phyloP scores from a whole-genome alignment of 176 grass and related monocot genomes.

The Musa itinerans region DNA sequence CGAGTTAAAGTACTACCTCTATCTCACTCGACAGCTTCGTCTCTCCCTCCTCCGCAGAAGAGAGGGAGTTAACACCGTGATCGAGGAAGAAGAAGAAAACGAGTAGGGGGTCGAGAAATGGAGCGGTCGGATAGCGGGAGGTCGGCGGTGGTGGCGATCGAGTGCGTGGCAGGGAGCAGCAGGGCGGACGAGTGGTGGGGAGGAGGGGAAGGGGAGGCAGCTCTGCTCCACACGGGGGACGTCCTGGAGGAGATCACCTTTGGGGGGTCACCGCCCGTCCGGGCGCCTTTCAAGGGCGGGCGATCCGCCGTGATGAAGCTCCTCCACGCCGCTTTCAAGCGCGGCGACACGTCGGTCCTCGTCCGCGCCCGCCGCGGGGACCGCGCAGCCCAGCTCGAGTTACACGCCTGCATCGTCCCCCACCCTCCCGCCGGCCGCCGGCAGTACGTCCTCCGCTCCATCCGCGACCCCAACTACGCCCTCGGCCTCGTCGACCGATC shows the following conservation, averaged over 20 bases:
- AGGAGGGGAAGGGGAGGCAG: neutral
- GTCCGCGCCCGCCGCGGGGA: conserved; percentile 31
- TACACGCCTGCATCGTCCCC: conserved; percentile 83
- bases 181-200: conserved; percentile 64
- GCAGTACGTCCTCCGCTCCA: conserved; percentile 70
- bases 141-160: conserved; percentile 46
- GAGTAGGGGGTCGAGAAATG: neutral
- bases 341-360: conserved; percentile 66
- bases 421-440: conserved; percentile 36
- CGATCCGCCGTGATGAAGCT: conserved; percentile 61
- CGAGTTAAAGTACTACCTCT: too few species aligned
- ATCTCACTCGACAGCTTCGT: too few species aligned
- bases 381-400: conserved; percentile 7
- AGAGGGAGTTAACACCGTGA: too few species aligned
- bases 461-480: conserved; percentile 87
- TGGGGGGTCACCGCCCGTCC: conserved; percentile 34
- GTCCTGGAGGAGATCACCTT: conserved; percentile 59
- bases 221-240: conserved; percentile 45
- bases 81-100: too few species aligned
- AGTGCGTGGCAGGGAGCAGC: conserved; percentile 60
- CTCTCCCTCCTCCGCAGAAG: too few species aligned
- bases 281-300: conserved; percentile 80
- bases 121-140: conserved; percentile 33
- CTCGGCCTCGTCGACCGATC: conserved; percentile 69
- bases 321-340: conserved; percentile 60